phyloP scores from a whole-genome alignment of 2,329 filamentous ascomycete species.

The Phaeosphaeria sp. region DNA sequence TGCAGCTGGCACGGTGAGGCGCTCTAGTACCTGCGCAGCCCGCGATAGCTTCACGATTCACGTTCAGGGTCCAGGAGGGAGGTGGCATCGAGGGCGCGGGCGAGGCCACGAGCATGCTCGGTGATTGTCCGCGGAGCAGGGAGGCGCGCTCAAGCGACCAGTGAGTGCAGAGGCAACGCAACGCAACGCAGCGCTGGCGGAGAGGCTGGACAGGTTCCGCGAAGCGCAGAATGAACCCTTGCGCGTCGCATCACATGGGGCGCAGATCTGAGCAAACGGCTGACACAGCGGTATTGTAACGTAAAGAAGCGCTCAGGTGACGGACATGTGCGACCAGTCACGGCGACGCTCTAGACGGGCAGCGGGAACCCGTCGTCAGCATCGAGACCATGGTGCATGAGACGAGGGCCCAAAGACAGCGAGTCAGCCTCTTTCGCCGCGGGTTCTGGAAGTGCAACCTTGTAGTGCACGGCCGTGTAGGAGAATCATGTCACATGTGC shows the following conservation, averaged over 20 bases:
- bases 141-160: neutral
- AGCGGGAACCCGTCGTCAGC: neutral
- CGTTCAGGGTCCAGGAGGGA: constrained; percentile 17
- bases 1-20: constrained; percentile 11
- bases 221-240: constrained; percentile 3
- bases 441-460: constrained; percentile 44
- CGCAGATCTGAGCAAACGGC: constrained; percentile 13
- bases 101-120: constrained; percentile 21
- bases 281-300: constrained; percentile 38
- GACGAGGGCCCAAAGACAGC: constrained; percentile 18
- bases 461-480: constrained; percentile 27
- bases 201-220: constrained; percentile 20
- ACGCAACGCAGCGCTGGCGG: no score
- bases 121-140: neutral
- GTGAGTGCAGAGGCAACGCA: no score
- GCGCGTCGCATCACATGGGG: constrained; percentile 24
- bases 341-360: constrained; percentile 8
- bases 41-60: neutral
- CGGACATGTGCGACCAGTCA: constrained; percentile 15
- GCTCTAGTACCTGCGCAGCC: constrained; percentile 4
- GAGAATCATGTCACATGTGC: constrained; percentile 35
- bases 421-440: constrained; percentile 39
- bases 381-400: constrained; percentile 9
- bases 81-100: constrained; percentile 18
- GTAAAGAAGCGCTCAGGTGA: constrained; percentile 30